Conservation (phyloP, 305 asterid genomes). For the Fraxinus floribunda region DNA sequence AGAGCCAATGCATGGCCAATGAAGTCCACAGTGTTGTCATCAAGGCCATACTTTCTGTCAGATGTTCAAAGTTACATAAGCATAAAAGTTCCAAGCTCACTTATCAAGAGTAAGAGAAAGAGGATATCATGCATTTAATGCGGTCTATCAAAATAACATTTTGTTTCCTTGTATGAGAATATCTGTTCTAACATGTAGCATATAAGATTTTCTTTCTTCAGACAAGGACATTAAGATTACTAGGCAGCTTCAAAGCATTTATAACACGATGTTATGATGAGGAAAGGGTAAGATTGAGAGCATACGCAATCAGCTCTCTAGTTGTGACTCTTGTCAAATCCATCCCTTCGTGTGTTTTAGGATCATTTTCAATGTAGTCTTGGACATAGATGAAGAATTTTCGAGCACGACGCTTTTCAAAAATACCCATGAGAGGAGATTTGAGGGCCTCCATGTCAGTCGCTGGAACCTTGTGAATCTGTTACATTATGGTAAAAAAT, state of each 20-base stretch:
- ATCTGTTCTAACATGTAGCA: not conserved
- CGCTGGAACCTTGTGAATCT: conserved; percentile 98
- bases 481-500: conserved; percentile 23
- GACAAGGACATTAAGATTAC: conserved; percentile 5
- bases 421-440: conserved; percentile 98
- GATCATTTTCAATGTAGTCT: conserved; percentile 78
- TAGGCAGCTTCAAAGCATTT: not conserved
- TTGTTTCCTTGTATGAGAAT: not conserved
- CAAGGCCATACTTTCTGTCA: conserved; percentile 88
- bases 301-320: conserved; percentile 83
- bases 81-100: conserved; percentile 3
- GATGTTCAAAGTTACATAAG: conserved; percentile 18
- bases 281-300: conserved; percentile 15
- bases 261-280: not conserved
- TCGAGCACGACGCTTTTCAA: conserved; percentile 96
- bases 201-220: not conserved
- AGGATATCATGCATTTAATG: not conserved
- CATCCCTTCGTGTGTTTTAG: conserved; percentile 96
- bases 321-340: conserved; percentile 83
- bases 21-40: conserved; percentile 88
- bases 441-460: conserved; percentile 97
- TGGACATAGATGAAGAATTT: conserved; percentile 93
- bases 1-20: conserved; percentile 92
- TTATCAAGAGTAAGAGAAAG: not conserved
- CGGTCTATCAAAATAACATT: not conserved